Conservation (phyloP, 2,329 filamentous ascomycete species). For the Colletotrichum musicola region DNA sequence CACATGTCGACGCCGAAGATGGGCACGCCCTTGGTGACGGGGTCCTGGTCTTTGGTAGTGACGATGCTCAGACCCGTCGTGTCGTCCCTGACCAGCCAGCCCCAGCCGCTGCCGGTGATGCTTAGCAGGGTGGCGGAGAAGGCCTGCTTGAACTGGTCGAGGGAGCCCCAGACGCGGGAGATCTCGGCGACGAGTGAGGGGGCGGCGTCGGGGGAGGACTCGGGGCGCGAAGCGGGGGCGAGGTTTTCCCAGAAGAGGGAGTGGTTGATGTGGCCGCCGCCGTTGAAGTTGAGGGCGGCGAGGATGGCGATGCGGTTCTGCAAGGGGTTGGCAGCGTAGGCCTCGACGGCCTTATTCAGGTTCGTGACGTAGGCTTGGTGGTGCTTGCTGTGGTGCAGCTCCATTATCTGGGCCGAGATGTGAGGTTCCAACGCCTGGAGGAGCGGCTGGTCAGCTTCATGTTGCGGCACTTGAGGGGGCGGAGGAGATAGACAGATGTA, state of each 20-base stretch:
- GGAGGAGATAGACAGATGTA: constrained; percentile 28
- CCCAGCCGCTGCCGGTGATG: constrained; percentile 89
- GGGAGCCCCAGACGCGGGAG: constrained; percentile 74
- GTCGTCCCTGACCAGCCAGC: constrained; percentile 81
- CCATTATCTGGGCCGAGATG: constrained; percentile 85
- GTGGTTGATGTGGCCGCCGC: constrained; percentile 94
- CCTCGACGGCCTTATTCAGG: constrained; percentile 75
- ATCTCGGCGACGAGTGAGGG: constrained; percentile 74
- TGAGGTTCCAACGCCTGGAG: constrained; percentile 76
- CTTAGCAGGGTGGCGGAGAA: constrained; percentile 76
- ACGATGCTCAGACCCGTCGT: constrained; percentile 74
- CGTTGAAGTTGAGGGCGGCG: constrained; percentile 85
- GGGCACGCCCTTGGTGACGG: constrained; percentile 73
- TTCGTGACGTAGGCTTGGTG: constrained; percentile 84
- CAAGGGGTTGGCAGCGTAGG: constrained; percentile 62
- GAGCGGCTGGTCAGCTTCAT: constrained; percentile 1
- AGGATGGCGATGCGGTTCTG: constrained; percentile 74
- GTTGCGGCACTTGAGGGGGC: neutral
- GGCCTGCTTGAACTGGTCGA: constrained; percentile 73
- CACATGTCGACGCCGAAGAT: constrained; percentile 89
- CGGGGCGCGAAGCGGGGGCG: constrained; percentile 68
- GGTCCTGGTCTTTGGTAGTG: constrained; percentile 90
- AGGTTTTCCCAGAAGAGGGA: constrained; percentile 92
- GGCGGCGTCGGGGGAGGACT: constrained; percentile 67
- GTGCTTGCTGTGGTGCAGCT: constrained; percentile 83